These are phyloP conservation scores for Lentinula novae-zelandiae DNA, from an alignment of 1,284 basidiomycete genomes.

Conservation along the genomic window DNA sequence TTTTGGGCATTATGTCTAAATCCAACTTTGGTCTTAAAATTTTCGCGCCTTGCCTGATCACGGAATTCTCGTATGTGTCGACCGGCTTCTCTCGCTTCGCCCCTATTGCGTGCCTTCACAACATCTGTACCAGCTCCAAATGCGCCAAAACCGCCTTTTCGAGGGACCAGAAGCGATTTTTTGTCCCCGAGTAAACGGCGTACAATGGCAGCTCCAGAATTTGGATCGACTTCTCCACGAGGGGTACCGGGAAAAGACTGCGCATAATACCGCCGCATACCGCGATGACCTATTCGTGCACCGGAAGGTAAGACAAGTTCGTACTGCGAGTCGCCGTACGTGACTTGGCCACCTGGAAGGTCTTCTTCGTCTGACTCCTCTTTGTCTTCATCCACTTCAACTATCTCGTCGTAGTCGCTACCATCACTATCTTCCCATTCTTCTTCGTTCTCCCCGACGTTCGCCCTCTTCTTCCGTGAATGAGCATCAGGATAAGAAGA, in stretches of 20 bases:
- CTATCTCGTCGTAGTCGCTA: slow-evolving; percentile 49
- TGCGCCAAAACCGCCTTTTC: slow-evolving; percentile 84
- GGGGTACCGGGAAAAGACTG: slow-evolving; percentile 63
- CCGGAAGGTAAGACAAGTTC: slow-evolving; percentile 97
- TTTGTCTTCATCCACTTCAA: slow-evolving; percentile 34
- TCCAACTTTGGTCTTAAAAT: slow-evolving; percentile 81
- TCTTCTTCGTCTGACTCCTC: slow-evolving; percentile 39
- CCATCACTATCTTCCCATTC: slow-evolving; percentile 62
- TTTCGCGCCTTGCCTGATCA: slow-evolving; percentile 76
- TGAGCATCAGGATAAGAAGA: slow-evolving; percentile 67
- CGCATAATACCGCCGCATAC: slow-evolving; percentile 83
- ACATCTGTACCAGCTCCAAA: slow-evolving; percentile 79
- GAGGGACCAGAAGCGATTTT: slow-evolving; percentile 77
- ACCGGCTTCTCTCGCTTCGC: slow-evolving; percentile 92
- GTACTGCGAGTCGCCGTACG: slow-evolving; percentile 73
- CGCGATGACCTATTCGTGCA: slow-evolving; percentile 87
- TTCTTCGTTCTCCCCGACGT: slow-evolving; percentile 37
- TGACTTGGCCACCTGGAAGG: slow-evolving; percentile 51
- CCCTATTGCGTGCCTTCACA: slow-evolving; percentile 88
- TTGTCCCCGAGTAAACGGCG: slow-evolving; percentile 76
- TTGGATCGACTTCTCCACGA: slow-evolving; percentile 52
- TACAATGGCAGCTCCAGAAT: slow-evolving; percentile 70
- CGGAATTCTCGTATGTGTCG: slow-evolving; percentile 84
- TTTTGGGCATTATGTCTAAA: slow-evolving; percentile 87
- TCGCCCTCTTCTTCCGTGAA: slow-evolving; percentile 21